Evolutionary conservation across 2,329 filamentous ascomycete genomes (phyloP).

Genomic region (Arthroderma uncinatum): DNA sequence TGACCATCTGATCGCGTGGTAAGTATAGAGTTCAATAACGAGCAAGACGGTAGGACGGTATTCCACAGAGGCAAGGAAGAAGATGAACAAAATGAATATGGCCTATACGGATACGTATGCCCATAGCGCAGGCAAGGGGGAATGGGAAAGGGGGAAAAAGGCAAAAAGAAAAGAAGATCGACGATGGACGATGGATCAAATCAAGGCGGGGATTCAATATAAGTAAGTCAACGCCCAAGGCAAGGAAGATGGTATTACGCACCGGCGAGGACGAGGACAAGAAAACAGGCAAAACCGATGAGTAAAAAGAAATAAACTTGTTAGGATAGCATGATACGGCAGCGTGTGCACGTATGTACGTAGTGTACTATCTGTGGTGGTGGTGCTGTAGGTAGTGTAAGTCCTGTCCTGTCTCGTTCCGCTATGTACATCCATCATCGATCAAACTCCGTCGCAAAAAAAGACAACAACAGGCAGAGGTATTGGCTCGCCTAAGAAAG

Average conservation of each 20-base stretch:
- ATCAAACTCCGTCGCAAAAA: background rate
- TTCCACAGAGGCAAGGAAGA: too few species aligned
- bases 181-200: too few species aligned
- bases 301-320: background rate
- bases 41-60: too few species aligned
- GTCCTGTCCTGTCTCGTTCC: background rate
- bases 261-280: background rate
- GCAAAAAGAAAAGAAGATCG: too few species aligned
- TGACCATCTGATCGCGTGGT: too few species aligned
- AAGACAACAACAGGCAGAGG: background rate
- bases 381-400: background rate
- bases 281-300: background rate
- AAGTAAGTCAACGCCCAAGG: too few species aligned
- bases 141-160: too few species aligned
- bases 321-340: background rate
- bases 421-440: slow-evolving; percentile 1
- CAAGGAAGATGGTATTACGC: background rate
- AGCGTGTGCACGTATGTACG: background rate
- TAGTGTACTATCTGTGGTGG: background rate
- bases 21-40: too few species aligned
- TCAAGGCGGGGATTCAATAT: too few species aligned
- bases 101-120: too few species aligned
- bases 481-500: background rate
- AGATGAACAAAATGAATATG: too few species aligned
- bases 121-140: too few species aligned